Base-by-base conservation (phyloP, 2,329 filamentous ascomycete genomes). In the Xenoacremonium recifei region DNA sequence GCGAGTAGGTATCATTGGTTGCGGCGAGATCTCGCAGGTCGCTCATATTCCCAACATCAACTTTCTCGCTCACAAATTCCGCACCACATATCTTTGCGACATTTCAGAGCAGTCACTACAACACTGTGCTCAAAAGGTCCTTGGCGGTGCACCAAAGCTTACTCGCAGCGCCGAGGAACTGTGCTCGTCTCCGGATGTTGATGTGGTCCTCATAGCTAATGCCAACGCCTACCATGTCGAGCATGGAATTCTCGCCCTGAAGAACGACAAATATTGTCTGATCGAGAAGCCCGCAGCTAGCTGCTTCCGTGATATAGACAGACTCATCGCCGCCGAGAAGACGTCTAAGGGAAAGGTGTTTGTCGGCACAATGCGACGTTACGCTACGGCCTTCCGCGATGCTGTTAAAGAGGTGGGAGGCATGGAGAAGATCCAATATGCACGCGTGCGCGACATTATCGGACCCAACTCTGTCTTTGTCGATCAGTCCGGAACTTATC, bases 341-440 rank as follows among this genome's bases (percentile, higher is more conserved):
- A 52, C 45, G 3, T 67, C 69, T 2, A 54, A 59, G 31, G 70
- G 68, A 0, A 63, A 64, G 5, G 68, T 82, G 3, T 77, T 84
- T 53, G 76, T 84, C 1, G 79, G 78, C 2, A 80, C 77, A 45
- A 81, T 81, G 69, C 66, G 80, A 6, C 69, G 80, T 25, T 82
- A 82, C 54, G 79, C 80, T 0, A 60, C 75, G 0, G 69, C 71
- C 2, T 82, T 82, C 53, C 61, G 66, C 2, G 66, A 75, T 15
- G 71, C 76, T 0, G 70, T 82, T 18, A 66, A 72, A 46, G 80
- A 84, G 50, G 64, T 84, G 3, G 71, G 64, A 0, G 61, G 58
- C 1, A 66, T 82, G 13, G 68, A 67, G 0, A 66, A 71, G 39
- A 75, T 85, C n/a, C 58, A 70, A 30, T 83, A 84, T 50, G 80